These are phyloP conservation scores for Metarhizium robertsii DNA, from an alignment of 2,329 filamentous ascomycete species.

Conservation along the genomic window DNA sequence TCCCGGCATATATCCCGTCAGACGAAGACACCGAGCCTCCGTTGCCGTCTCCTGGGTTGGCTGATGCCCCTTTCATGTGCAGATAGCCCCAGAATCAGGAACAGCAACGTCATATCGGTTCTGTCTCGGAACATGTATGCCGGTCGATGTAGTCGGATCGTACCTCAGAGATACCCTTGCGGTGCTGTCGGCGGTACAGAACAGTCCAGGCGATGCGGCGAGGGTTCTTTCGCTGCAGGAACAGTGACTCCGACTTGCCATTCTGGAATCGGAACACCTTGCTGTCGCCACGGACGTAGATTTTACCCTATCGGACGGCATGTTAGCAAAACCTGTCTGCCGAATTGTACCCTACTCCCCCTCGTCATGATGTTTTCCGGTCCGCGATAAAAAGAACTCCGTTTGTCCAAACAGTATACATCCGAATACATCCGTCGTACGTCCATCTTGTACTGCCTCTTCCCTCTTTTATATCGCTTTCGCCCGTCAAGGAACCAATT, in stretches of 20 bases:
- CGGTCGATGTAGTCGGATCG: conserved; percentile 24
- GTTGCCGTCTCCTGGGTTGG: background rate
- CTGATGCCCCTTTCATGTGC: background rate
- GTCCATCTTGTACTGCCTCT: background rate
- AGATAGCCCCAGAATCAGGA: background rate
- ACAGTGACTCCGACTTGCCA: conserved; percentile 98
- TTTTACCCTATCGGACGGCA: conserved; percentile 67
- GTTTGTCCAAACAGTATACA: background rate
- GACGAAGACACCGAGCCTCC: background rate
- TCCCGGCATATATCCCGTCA: background rate
- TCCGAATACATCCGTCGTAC: background rate
- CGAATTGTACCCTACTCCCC: background rate
- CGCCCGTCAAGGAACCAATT: background rate
- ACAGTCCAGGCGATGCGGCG: conserved; percentile 98
- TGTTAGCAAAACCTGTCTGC: conserved; percentile 16
- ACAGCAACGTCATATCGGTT: background rate
- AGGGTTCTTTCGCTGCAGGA: conserved; percentile 99
- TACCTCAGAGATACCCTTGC: conserved; percentile 99
- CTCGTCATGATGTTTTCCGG: background rate
- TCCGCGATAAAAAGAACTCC: background rate
- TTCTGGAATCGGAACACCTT: conserved; percentile 99
- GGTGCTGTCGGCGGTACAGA: conserved; percentile 97
- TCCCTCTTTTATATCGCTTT: background rate
- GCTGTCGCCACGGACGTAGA: conserved; percentile 99
- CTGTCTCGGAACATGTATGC: background rate